phyloP scores from a whole-genome alignment of 139 green algal species.

The Deuterostichococcus epilithicus region DNA sequence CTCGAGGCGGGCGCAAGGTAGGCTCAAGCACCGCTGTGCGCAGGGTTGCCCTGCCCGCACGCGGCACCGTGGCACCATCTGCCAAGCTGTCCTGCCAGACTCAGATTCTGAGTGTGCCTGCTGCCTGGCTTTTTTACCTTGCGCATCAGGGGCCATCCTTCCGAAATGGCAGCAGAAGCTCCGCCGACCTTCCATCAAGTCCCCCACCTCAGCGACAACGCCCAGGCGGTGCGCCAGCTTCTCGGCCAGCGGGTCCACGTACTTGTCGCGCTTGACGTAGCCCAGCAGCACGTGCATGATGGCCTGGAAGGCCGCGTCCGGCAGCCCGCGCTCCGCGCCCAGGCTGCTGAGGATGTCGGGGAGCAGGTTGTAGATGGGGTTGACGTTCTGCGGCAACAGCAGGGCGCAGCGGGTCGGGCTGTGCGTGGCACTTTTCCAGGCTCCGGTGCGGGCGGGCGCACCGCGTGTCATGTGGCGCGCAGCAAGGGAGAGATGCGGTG shows the following conservation, averaged over 20 bases:
- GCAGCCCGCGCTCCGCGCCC: slow-evolving; percentile 36
- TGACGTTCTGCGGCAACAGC: slow-evolving; percentile 22
- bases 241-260: slow-evolving; percentile 67
- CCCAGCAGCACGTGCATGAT: slow-evolving; percentile 75
- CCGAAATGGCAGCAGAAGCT: no score
- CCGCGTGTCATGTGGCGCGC: no score
- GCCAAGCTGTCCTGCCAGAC: slow-evolving; percentile 4
- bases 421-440: no score
- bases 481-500: no score
- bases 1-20: no score
- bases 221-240: slow-evolving; percentile 73
- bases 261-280: slow-evolving; percentile 86
- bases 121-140: not conserved
- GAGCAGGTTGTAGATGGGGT: slow-evolving; percentile 91
- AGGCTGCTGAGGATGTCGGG: slow-evolving; percentile 85
- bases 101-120: not conserved
- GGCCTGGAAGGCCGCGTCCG: slow-evolving; percentile 35
- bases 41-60: no score
- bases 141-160: slow-evolving; percentile 17
- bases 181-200: not conserved
- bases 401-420: no score
- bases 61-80: not conserved
- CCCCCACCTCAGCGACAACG: not conserved
- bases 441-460: no score
- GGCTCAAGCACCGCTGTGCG: no score